Base-by-base conservation (phyloP, 2,329 filamentous ascomycete genomes). In the Ophiostoma sp. region DNA sequence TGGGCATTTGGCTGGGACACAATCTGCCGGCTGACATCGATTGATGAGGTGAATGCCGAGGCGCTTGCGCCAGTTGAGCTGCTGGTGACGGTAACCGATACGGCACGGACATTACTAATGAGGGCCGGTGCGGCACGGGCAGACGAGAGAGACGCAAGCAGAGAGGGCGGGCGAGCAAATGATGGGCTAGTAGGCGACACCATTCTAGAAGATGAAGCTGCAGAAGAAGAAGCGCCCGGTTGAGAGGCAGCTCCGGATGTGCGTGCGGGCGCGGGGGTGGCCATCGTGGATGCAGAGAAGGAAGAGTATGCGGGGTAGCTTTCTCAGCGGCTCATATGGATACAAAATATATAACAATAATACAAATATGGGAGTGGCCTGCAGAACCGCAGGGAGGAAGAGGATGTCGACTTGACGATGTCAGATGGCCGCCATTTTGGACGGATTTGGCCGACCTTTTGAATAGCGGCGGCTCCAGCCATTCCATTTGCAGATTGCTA, bases 41-140 rank as follows among this genome's bases (percentile, higher is more conserved):
- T 48, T 2, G 39, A 33, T 27, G 41, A 35, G 23, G 66, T 48
- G 23, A 65, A 39, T 0, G 62, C 33, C 6, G 62, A 65, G 1
- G 62, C 62, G 10, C 33, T 54, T 1, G 20, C 39, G 8, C 39
- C 31, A 13, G 27, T 64, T 23, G 54, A 17, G 39, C 33, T 44
- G 20, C 68, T 44, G 62, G 62, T 39, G 62, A 6, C 62, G 35
- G 62, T 35, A 20, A 44, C 69, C 1, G 62, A 31, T 10, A 67
- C 62, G 33, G 68, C 71, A n/a, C 65, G 62, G 36, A 72, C 69
- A 41, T 54, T 23, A 41, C 71, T 70, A 11, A 72, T 11, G 15
- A 69, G 44, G 23, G 64, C 48, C 35, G 71, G 68, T 20, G 69
- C 71, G 5, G 62, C 68, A 13, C 68, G 69, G 20, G 67, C 23